phyloP scores from a whole-genome alignment of 192 early-diverging fungal genomes.

The Polychytrium aggregatum region DNA sequence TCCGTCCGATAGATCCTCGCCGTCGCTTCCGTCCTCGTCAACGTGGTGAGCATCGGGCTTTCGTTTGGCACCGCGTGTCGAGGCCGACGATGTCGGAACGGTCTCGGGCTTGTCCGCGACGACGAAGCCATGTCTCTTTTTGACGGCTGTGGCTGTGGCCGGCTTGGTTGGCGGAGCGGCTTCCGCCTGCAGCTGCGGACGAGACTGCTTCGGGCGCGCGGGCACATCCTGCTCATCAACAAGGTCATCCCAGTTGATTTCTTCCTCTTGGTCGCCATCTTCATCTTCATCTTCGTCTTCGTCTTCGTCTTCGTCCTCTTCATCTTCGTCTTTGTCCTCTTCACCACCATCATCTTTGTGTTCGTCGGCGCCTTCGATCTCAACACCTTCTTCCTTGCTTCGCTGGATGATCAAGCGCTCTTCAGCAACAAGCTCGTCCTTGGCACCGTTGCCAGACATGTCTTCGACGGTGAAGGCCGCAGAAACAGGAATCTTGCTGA shows the following conservation, averaged over 20 bases:
- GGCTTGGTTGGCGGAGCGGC: too few species aligned
- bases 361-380: slow-evolving; percentile 13
- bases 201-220: too few species aligned
- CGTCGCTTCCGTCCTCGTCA: slow-evolving; percentile 23
- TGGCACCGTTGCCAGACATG: slow-evolving; percentile 47
- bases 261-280: slow-evolving; percentile 14
- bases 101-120: too few species aligned
- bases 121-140: too few species aligned
- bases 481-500: slow-evolving; percentile 83
- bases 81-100: too few species aligned
- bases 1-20: slow-evolving; percentile 16
- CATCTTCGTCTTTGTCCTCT: slow-evolving; percentile 27
- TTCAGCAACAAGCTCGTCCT: slow-evolving; percentile 19
- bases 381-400: slow-evolving; percentile 36
- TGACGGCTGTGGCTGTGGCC: too few species aligned
- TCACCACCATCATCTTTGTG: slow-evolving; percentile 29
- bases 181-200: too few species aligned
- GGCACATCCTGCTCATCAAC: slow-evolving; percentile 1
- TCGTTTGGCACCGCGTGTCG: too few species aligned
- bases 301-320: slow-evolving; percentile 23
- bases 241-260: slow-evolving; percentile 5
- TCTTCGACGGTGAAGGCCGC: slow-evolving; percentile 79
- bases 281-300: slow-evolving; percentile 12
- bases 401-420: too few species aligned
- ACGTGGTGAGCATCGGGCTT: background rate